These are phyloP conservation scores for Pleurostoma richardsiae DNA, from an alignment of 2,329 filamentous ascomycete species.

Conservation along the genomic window DNA sequence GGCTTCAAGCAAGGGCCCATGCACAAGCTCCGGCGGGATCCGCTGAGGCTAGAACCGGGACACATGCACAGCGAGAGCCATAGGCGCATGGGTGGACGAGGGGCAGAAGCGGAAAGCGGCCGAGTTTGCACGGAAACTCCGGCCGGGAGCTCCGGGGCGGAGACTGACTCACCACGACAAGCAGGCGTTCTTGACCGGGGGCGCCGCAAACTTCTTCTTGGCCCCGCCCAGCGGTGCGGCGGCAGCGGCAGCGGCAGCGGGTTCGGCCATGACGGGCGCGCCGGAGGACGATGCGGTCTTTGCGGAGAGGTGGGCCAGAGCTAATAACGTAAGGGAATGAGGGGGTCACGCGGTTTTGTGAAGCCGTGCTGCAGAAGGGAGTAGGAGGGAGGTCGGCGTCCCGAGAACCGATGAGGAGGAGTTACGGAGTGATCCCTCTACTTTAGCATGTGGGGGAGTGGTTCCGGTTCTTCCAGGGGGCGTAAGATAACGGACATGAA, in stretches of 20 bases:
- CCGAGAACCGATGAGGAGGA: no score
- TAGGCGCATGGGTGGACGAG: conserved; percentile 1
- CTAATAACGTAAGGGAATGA: no score
- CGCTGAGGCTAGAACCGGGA: not conserved
- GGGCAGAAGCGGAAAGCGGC: conserved; percentile 4
- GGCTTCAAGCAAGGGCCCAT: not conserved
- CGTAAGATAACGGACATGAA: no score
- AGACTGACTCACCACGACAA: conserved; percentile 38
- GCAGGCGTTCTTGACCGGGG: conserved; percentile 45
- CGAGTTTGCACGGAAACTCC: not conserved
- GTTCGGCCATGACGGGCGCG: conserved; percentile 9
- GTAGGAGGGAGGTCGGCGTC: no score
- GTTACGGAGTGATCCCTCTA: no score
- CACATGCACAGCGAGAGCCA: not conserved
- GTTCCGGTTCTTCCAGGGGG: no score
- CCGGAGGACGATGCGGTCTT: no score
- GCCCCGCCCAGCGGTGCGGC: conserved; percentile 7
- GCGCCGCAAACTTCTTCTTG: conserved; percentile 36
- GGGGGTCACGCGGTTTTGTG: no score
- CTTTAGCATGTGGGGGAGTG: no score
- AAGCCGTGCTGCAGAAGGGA: no score
- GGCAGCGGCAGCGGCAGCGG: conserved; percentile 1
- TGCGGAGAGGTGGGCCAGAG: no score
- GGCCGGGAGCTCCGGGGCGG: not conserved
- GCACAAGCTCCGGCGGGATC: not conserved